phyloP scores from a whole-genome alignment of 805 yeast genomes.

The Schwanniomyces sp. region DNA sequence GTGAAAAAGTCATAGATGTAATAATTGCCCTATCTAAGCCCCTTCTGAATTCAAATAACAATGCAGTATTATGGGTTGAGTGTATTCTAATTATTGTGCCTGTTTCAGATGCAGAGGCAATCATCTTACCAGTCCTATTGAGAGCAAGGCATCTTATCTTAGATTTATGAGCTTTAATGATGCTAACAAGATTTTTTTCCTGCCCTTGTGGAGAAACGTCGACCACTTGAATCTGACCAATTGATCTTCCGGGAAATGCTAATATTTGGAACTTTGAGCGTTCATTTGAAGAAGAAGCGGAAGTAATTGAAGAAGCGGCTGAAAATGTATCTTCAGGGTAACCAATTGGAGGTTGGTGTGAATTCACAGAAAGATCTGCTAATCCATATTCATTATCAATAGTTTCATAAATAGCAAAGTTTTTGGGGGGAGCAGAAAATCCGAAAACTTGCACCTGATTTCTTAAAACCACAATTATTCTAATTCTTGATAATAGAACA shows the following conservation, averaged over 20 bases:
- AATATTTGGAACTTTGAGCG: slow-evolving; percentile 47
- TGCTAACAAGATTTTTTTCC: slow-evolving; percentile 61
- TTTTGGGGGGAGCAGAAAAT: slow-evolving; percentile 76
- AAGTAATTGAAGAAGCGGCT: slow-evolving; percentile 3
- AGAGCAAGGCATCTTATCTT: slow-evolving; percentile 62
- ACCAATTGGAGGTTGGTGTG: not conserved
- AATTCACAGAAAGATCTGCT: slow-evolving; percentile 51
- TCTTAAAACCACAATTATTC: slow-evolving; percentile 70
- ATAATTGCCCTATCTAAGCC: slow-evolving; percentile 85
- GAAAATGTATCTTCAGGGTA: not conserved
- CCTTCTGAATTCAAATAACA: slow-evolving; percentile 82
- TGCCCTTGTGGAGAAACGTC: slow-evolving; percentile 68
- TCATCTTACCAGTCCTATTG: slow-evolving; percentile 60
- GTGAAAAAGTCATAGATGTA: slow-evolving; percentile 82
- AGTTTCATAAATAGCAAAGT: slow-evolving; percentile 65
- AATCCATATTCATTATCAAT: slow-evolving; percentile 61
- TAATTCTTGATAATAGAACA: slow-evolving; percentile 70
- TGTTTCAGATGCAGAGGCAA: slow-evolving; percentile 79
- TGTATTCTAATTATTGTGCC: slow-evolving; percentile 82
- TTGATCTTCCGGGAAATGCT: slow-evolving; percentile 74
- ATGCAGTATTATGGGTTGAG: slow-evolving; percentile 63
- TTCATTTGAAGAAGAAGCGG: slow-evolving; percentile 5
- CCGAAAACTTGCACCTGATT: slow-evolving; percentile 74
- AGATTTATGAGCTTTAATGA: slow-evolving; percentile 77
- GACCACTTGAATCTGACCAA: slow-evolving; percentile 79